These are phyloP conservation scores for Cenchrus americanus DNA, from an alignment of 176 grass and related monocot species.

Conservation along the genomic window DNA sequence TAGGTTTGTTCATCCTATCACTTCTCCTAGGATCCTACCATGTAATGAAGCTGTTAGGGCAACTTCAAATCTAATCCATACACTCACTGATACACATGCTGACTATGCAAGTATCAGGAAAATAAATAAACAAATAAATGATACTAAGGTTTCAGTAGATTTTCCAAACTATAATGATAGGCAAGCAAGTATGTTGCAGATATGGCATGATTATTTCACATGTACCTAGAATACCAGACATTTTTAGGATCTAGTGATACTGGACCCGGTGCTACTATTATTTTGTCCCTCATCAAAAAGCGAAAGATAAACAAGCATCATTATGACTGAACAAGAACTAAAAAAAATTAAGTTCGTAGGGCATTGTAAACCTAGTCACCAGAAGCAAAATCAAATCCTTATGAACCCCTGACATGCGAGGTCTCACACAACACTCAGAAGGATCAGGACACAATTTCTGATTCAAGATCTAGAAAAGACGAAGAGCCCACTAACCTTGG, in stretches of 20 bases:
- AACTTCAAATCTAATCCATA: too few relatives aligned
- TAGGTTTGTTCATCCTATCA: slow-evolving; percentile 25
- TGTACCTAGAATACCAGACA: not conserved
- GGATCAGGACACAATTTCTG: not conserved
- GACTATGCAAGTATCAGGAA: not conserved
- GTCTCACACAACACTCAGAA: not conserved
- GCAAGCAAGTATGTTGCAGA: not conserved
- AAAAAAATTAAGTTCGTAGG: not conserved
- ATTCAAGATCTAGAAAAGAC: slow-evolving; percentile 7
- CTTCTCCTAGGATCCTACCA: not conserved
- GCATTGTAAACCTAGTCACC: not conserved
- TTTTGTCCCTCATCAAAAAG: not conserved
- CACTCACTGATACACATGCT: not conserved
- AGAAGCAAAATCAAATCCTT: not conserved
- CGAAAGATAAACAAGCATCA: not conserved
- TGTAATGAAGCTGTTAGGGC: not conserved
- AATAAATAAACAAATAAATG: not conserved
- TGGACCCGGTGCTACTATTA: not conserved
- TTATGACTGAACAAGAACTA: not conserved
- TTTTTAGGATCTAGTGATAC: not conserved
- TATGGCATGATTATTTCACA: slow-evolving; percentile 6
- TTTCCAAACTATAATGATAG: slow-evolving; percentile 24
- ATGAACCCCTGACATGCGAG: not conserved
- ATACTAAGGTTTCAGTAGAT: not conserved
- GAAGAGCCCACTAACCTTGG: slow-evolving; percentile 20